phyloP scores from a whole-genome alignment of 2,329 filamentous ascomycete species.

The Onygenales sp. region DNA sequence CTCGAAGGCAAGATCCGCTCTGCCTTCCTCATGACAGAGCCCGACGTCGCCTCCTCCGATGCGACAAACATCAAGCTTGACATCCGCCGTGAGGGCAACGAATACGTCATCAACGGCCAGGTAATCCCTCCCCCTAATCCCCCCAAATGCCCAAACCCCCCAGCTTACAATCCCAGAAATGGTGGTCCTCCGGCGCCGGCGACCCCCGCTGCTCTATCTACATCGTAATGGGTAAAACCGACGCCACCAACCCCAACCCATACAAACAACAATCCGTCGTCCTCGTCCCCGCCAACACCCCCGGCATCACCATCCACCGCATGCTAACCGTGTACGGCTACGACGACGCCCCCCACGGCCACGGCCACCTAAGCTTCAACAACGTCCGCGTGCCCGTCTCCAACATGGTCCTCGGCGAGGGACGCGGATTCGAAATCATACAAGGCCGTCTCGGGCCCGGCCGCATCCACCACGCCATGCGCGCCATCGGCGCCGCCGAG shows the following conservation, averaged over 20 bases:
- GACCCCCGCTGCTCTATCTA: slow-evolving; percentile 89
- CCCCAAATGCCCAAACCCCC: background rate
- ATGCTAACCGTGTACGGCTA: slow-evolving; percentile 94
- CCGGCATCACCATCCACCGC: slow-evolving; percentile 83
- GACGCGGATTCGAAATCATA: slow-evolving; percentile 95
- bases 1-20: slow-evolving; percentile 78
- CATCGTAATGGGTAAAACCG: slow-evolving; percentile 92
- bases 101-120: slow-evolving; percentile 83
- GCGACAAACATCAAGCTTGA: slow-evolving; percentile 84
- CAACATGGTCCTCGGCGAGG: slow-evolving; percentile 86
- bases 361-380: slow-evolving; percentile 82
- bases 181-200: slow-evolving; percentile 95
- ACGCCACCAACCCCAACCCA: slow-evolving; percentile 61
- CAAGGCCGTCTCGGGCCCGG: slow-evolving; percentile 92
- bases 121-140: slow-evolving; percentile 36
- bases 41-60: slow-evolving; percentile 77
- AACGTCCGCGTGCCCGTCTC: slow-evolving; percentile 78
- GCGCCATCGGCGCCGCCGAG: slow-evolving; percentile 83
- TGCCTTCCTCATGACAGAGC: slow-evolving; percentile 91
- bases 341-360: slow-evolving; percentile 96
- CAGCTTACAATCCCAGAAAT: slow-evolving; percentile 56
- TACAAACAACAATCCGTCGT: slow-evolving; percentile 93
- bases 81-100: slow-evolving; percentile 73
- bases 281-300: slow-evolving; percentile 69
- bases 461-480: slow-evolving; percentile 97